phyloP scores from a whole-genome alignment of 202 grass and related monocot species.

The Setaria italica region DNA sequence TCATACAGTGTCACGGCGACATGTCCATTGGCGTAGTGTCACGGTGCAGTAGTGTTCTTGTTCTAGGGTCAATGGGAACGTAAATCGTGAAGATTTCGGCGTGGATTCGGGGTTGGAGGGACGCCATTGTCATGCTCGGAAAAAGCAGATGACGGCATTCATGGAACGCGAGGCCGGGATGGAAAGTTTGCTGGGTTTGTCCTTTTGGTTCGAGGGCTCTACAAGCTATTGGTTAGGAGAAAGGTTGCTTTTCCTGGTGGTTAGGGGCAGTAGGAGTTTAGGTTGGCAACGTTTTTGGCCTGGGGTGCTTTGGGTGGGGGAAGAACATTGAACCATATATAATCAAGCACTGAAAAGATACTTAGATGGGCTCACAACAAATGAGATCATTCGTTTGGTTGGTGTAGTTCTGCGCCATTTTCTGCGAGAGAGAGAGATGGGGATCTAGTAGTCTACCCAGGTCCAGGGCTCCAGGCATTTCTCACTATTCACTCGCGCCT shows the following conservation, averaged over 20 bases:
- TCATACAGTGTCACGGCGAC: too few species aligned
- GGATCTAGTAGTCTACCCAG: not conserved
- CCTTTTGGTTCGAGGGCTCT: slow-evolving; percentile 40
- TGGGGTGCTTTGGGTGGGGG: not conserved
- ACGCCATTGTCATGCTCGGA: slow-evolving; percentile 40
- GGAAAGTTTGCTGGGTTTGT: slow-evolving; percentile 32
- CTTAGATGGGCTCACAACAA: not conserved
- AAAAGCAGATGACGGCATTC: slow-evolving; percentile 36
- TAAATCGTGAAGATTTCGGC: not conserved
- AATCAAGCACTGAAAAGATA: not conserved
- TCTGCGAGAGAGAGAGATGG: not conserved
- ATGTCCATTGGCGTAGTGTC: not conserved
- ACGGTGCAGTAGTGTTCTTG: not conserved
- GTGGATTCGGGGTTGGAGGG: slow-evolving; percentile 36
- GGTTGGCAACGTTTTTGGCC: not conserved
- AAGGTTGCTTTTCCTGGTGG: slow-evolving; percentile 54
- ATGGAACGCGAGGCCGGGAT: slow-evolving; percentile 24
- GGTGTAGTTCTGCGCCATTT: not conserved
- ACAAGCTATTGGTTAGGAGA: slow-evolving; percentile 43
- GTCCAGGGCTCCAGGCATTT: not conserved
- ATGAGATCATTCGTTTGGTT: slow-evolving; percentile 9
- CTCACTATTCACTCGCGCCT: not conserved
- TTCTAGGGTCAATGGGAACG: not conserved
- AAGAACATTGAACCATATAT: not conserved
- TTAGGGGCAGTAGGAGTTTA: slow-evolving; percentile 15